Percentiles rank a stretch among this genome's conserved stretches.
Evolutionary conservation across 495 filamentous ascomycete genomes (phyloP).

Genomic region (Massariosphaeria phaeospora): DNA sequence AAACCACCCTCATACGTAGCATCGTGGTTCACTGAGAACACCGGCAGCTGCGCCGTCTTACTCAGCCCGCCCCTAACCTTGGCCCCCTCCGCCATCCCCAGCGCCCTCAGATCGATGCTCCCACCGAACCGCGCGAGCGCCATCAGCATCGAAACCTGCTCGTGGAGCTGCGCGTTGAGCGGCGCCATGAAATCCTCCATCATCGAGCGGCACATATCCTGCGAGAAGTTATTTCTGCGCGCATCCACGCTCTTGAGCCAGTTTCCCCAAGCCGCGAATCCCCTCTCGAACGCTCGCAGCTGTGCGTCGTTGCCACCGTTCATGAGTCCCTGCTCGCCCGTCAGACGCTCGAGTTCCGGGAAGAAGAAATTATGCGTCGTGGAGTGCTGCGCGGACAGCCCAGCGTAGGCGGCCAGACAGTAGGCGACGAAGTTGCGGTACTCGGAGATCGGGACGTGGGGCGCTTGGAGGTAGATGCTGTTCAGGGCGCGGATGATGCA

Average conservation of each 20-base stretch:
- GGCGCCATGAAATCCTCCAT: conserved; percentile 23
- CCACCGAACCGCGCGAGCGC: conserved; percentile 9
- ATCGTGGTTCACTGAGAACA: conserved; percentile 26
- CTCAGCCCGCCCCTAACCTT: conserved; percentile 12
- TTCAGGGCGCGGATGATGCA: conserved; percentile 48
- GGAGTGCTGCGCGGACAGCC: conserved; percentile 44
- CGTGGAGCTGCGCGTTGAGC: conserved; percentile 13
- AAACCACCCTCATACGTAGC: conserved; percentile 16
- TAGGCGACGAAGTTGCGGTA: conserved; percentile 44
- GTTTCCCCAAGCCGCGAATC: conserved; percentile 10
- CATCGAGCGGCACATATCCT: background rate
- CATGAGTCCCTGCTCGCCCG: conserved; percentile 45
- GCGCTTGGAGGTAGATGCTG: conserved; percentile 48
- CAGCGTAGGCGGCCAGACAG: conserved; percentile 29
- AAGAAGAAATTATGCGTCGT: conserved; percentile 46
- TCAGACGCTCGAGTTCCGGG: conserved; percentile 41
- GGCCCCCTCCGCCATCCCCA: conserved; percentile 15
- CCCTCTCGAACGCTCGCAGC: conserved; percentile 14
- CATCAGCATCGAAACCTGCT: conserved; percentile 22
- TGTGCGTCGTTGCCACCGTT: conserved; percentile 28
- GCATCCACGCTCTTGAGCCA: conserved; percentile 1
- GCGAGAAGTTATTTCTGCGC: background rate
- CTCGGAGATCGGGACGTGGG: conserved; percentile 35
- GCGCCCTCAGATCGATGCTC: conserved; percentile 5
- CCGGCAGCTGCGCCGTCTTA: conserved; percentile 25